A percentile compares a stretch with the other conserved stretches of the same genome.
phyloP scores from a whole-genome alignment of 1,284 basidiomycete genomes.

The Uromyces viciae-fabae region DNA sequence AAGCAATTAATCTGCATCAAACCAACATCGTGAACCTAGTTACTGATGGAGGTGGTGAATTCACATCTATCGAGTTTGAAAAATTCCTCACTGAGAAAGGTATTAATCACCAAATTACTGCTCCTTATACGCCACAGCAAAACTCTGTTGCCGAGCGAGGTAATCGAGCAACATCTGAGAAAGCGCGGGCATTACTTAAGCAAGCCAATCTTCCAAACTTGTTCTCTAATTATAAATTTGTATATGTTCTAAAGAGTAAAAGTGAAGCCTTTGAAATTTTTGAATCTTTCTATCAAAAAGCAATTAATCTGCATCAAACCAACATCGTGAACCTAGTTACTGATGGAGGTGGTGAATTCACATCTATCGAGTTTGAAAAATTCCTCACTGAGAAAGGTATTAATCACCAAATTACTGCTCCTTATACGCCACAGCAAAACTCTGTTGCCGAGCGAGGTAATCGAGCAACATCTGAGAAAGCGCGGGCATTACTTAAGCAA shows the following conservation, averaged over 20 bases:
- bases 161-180: not conserved
- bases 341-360: slow-evolving; percentile 55
- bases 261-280: not conserved
- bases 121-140: slow-evolving; percentile 13
- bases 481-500: not conserved
- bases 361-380: slow-evolving; percentile 49
- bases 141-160: slow-evolving; percentile 18
- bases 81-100: not conserved
- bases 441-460: slow-evolving; percentile 16
- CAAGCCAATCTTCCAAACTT: slow-evolving; percentile 3
- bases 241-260: slow-evolving; percentile 4
- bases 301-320: slow-evolving; percentile 48
- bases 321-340: slow-evolving; percentile 53
- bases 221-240: not conserved
- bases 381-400: slow-evolving; percentile 48
- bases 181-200: not conserved
- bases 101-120: not conserved
- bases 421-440: slow-evolving; percentile 14
- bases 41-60: not conserved
- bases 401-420: not conserved
- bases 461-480: slow-evolving; percentile 5
- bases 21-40: not conserved
- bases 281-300: not conserved
- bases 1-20: not conserved
- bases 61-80: not conserved